Conservation (phyloP, 176 grass and related monocot genomes). For the barley (Hordeum vulgare) region DNA sequence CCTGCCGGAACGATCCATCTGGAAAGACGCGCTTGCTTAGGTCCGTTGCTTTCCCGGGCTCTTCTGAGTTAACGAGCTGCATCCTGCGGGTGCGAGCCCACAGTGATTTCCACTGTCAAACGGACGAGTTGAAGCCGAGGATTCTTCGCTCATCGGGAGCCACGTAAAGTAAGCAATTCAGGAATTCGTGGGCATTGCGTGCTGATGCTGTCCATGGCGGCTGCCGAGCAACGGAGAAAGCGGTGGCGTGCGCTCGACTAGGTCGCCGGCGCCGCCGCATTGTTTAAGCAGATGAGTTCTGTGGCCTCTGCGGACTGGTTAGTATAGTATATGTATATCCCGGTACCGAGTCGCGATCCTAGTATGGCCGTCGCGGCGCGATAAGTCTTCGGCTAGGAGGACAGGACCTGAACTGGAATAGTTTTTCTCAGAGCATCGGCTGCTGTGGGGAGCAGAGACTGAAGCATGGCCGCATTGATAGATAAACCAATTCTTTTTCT, state of each 20-base stretch:
- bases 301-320: background rate
- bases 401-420: background rate
- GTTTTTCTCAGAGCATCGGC: background rate
- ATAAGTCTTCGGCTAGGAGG: background rate
- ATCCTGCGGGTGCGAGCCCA: background rate
- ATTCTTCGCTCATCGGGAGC: too few relatives aligned
- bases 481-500: too few relatives aligned
- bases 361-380: background rate
- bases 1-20: background rate
- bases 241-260: background rate
- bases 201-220: constrained; percentile 13
- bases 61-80: background rate
- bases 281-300: background rate
- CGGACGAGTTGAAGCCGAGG: background rate
- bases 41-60: background rate
- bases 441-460: background rate
- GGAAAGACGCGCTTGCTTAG: constrained; percentile 8
- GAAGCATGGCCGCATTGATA: background rate
- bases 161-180: background rate
- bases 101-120: background rate
- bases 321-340: background rate
- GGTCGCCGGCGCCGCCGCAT: background rate
- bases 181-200: background rate
- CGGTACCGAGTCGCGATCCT: background rate
- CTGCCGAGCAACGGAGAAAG: constrained; percentile 15